Evolutionary conservation across 306 rosid genomes (phyloP).

Genomic region (Cicer pinnatifidum): DNA sequence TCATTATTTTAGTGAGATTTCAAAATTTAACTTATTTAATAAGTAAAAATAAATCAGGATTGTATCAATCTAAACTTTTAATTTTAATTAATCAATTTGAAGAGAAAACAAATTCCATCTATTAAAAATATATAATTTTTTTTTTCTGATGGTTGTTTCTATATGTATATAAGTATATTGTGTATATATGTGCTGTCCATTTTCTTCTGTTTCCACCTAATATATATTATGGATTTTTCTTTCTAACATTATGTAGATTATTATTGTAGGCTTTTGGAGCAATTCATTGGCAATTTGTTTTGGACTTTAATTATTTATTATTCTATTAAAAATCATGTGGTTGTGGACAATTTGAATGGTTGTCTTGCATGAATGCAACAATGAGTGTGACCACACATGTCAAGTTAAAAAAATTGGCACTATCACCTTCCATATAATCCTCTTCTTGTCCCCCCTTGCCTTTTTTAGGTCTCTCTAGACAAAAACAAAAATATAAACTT

Average conservation of each 20-base stretch:
- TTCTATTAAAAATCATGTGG: constrained; percentile 49
- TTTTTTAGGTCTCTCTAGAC: constrained; percentile 47
- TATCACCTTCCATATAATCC: constrained; percentile 65
- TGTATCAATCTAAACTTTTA: background rate
- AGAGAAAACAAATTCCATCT: background rate
- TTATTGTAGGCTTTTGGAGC: constrained; percentile 42
- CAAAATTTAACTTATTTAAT: background rate
- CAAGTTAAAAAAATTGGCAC: constrained; percentile 53
- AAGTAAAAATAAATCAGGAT: background rate
- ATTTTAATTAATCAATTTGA: background rate
- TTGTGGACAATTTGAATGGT: constrained; percentile 65
- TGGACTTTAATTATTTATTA: constrained; percentile 43
- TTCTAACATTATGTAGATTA: constrained; percentile 27
- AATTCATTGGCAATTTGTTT: constrained; percentile 50
- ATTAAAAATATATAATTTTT: background rate
- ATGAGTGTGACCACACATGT: constrained; percentile 73
- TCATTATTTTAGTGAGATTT: background rate
- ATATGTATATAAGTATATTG: background rate
- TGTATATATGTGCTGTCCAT: constrained; percentile 39
- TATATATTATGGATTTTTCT: constrained; percentile 28
- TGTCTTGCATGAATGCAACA: constrained; percentile 77
- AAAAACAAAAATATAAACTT: constrained; percentile 35
- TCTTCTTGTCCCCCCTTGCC: constrained; percentile 67
- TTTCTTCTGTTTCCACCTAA: constrained; percentile 46
- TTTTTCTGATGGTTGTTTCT: constrained; percentile 13